Conservation (phyloP, 495 filamentous ascomycete genomes). For the Penicillium crystallinum region DNA sequence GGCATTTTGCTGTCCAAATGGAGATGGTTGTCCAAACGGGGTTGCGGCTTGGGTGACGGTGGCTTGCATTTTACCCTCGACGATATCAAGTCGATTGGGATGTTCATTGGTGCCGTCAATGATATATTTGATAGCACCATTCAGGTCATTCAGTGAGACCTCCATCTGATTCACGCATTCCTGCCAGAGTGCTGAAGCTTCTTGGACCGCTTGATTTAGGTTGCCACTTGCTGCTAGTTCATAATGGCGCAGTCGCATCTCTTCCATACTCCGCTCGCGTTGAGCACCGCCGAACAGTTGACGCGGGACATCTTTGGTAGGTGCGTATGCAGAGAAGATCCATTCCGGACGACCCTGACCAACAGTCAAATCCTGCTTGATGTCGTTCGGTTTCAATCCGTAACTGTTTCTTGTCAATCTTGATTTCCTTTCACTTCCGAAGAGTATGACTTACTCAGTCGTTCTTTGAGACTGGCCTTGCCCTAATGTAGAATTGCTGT, state of each 20-base stretch:
- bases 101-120: constrained; percentile 63
- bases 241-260: constrained; percentile 68
- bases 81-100: constrained; percentile 75
- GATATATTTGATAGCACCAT: constrained; percentile 69
- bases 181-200: constrained; percentile 54
- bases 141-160: constrained; percentile 56
- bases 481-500: not conserved
- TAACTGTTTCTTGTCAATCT: constrained; percentile 34
- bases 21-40: constrained; percentile 31
- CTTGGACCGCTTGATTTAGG: constrained; percentile 57
- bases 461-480: constrained; percentile 17
- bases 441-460: constrained; percentile 24
- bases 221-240: constrained; percentile 54
- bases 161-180: constrained; percentile 66
- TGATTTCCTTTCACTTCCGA: not conserved
- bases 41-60: constrained; percentile 13
- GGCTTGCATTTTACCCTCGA: constrained; percentile 39
- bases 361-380: constrained; percentile 57
- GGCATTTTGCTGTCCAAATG: constrained; percentile 31
- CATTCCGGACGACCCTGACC: constrained; percentile 64
- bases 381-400: constrained; percentile 47
- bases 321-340: constrained; percentile 79
- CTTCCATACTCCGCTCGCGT: constrained; percentile 81
- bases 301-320: constrained; percentile 62
- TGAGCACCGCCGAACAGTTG: constrained; percentile 74